phyloP scores from a whole-genome alignment of 495 filamentous ascomycete species.

The Aspergillus saccharolyticus region DNA sequence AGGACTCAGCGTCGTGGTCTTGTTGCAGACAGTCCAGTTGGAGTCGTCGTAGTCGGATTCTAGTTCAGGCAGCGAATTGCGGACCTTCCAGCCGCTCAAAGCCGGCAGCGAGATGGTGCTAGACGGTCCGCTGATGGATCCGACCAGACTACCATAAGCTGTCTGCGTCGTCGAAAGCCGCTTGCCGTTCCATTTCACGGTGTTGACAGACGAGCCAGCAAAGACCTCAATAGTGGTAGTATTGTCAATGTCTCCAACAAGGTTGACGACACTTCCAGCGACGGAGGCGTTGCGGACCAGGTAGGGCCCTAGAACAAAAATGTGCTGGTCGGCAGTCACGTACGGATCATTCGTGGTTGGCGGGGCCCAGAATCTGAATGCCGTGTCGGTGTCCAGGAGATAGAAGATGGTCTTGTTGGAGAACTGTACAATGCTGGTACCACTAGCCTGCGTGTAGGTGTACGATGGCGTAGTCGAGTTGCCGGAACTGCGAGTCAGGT shows the following conservation, averaged over 20 bases:
- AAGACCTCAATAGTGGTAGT: constrained; percentile 6
- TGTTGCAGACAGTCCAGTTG: constrained; percentile 48
- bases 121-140: constrained; percentile 33
- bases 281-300: constrained; percentile 4
- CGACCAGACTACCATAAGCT: constrained; percentile 34
- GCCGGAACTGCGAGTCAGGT: constrained; percentile 38
- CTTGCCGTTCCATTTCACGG: constrained; percentile 46
- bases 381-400: constrained; percentile 40
- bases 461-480: constrained; percentile 39
- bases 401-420: constrained; percentile 49
- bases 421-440: constrained; percentile 45
- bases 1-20: constrained; percentile 50
- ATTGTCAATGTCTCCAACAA: constrained; percentile 6
- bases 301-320: constrained; percentile 5
- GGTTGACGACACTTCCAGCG: not conserved
- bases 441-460: constrained; percentile 28
- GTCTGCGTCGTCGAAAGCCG: constrained; percentile 23
- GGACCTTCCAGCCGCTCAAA: constrained; percentile 56
- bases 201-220: not conserved
- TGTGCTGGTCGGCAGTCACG: not conserved
- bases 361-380: constrained; percentile 19
- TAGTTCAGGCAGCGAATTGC: constrained; percentile 64
- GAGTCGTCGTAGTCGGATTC: constrained; percentile 55
- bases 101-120: constrained; percentile 43
- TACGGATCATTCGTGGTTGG: not conserved